These are phyloP conservation scores for Gymnopilus dilepis DNA, from an alignment of 768 basidiomycete species.

Conservation along the genomic window DNA sequence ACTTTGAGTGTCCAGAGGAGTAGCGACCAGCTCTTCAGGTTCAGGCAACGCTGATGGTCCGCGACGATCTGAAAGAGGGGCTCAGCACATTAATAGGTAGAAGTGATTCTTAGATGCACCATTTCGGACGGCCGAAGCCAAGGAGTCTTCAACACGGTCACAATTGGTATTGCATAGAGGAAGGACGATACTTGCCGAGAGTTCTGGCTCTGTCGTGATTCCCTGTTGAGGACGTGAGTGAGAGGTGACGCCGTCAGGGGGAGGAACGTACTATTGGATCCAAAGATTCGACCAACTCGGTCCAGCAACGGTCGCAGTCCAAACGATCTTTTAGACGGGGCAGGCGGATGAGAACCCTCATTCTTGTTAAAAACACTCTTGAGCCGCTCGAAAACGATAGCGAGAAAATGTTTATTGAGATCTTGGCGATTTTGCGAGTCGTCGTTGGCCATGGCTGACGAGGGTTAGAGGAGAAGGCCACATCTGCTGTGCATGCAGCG, in stretches of 20 bases:
- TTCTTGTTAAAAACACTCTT: no score
- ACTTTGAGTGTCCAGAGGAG: background rate
- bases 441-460: no score
- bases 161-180: background rate
- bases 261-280: background rate
- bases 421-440: no score
- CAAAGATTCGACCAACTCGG: no score
- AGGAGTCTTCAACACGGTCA: constrained; percentile 1
- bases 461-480: no score
- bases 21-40: background rate
- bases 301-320: no score
- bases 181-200: constrained; percentile 2
- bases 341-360: no score
- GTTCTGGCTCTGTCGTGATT: background rate
- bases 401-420: no score
- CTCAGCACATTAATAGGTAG: background rate
- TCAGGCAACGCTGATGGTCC: background rate
- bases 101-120: background rate
- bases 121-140: background rate
- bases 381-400: no score
- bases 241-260: constrained; percentile 1
- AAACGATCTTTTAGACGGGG: no score
- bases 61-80: constrained; percentile 1
- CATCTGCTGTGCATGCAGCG: no score
- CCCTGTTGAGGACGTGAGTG: constrained; percentile 6